A percentile compares a stretch with the other conserved stretches of the same genome.
Conservation (phyloP, 768 basidiomycete genomes). For the Lactarius akahatsu region DNA sequence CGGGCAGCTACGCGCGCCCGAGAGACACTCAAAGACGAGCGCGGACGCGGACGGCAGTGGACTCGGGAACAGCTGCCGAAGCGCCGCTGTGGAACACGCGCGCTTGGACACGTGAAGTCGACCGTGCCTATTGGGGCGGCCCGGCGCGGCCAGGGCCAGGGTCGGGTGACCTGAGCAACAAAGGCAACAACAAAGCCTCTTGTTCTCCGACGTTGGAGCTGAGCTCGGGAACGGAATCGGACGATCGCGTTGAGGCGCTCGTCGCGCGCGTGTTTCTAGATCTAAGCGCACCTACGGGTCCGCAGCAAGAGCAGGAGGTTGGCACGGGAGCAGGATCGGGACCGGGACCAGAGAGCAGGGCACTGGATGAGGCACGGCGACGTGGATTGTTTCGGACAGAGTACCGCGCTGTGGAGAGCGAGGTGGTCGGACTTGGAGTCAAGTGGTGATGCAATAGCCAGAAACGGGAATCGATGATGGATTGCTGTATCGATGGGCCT, state of each 20-base stretch:
- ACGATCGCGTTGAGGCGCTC: slow-evolving; percentile 38
- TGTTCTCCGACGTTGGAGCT: not conserved
- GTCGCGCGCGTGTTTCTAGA: slow-evolving; percentile 44
- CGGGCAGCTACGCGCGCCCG: slow-evolving; percentile 60
- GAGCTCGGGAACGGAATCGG: not conserved
- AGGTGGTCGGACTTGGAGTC: slow-evolving; percentile 56
- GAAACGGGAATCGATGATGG: not conserved
- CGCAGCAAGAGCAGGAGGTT: not conserved
- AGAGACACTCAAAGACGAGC: slow-evolving; percentile 20
- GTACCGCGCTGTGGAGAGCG: slow-evolving; percentile 84
- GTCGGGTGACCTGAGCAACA: not conserved
- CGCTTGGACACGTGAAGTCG: slow-evolving; percentile 80
- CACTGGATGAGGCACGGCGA: slow-evolving; percentile 43
- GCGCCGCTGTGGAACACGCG: slow-evolving; percentile 78
- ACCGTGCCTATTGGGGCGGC: slow-evolving; percentile 75
- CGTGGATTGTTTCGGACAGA: slow-evolving; percentile 65
- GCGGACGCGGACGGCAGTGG: slow-evolving; percentile 54
- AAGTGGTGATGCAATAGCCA: slow-evolving; percentile 17
- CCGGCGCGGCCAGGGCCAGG: not conserved
- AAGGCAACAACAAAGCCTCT: not conserved
- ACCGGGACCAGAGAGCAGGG: slow-evolving; percentile 35
- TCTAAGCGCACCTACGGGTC: slow-evolving; percentile 36
- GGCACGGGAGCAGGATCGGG: not conserved
- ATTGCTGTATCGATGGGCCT: not conserved
- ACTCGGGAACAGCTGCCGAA: slow-evolving; percentile 37